phyloP scores from a whole-genome alignment of 768 basidiomycete species.

The Melanogaster broomeanus region DNA sequence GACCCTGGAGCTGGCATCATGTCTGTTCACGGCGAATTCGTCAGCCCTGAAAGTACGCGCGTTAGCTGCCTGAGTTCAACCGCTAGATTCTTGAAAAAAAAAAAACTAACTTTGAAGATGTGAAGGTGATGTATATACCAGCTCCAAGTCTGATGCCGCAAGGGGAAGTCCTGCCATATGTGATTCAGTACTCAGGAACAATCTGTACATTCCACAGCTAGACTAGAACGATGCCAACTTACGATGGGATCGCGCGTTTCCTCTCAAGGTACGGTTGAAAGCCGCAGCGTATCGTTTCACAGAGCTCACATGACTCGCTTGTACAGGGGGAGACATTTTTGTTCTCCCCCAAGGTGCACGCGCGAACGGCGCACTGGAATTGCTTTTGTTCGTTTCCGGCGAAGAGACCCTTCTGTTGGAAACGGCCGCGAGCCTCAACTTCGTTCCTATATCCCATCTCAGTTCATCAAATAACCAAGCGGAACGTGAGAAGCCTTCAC shows the following conservation, averaged over 20 bases:
- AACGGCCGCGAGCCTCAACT: constrained; percentile 15
- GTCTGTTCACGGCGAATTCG: constrained; percentile 13
- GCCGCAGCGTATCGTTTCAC: constrained; percentile 22
- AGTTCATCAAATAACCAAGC: background rate
- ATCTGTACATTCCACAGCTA: too few relatives aligned
- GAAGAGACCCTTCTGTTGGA: background rate
- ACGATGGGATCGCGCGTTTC: constrained; percentile 15
- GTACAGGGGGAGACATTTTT: constrained; percentile 17
- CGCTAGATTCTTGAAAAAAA: background rate
- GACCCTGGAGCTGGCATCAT: constrained; percentile 8
- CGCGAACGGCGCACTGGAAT: constrained; percentile 22
- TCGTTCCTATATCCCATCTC: constrained; percentile 7
- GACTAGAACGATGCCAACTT: background rate
- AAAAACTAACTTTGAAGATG: constrained; percentile 24
- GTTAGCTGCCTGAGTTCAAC: background rate
- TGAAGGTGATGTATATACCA: constrained; percentile 22
- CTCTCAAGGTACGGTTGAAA: constrained; percentile 22
- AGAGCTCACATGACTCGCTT: constrained; percentile 13
- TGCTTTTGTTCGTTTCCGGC: constrained; percentile 25
- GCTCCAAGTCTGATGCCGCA: constrained; percentile 28
- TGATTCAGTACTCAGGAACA: too few relatives aligned
- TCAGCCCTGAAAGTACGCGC: constrained; percentile 15
- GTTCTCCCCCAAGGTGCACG: constrained; percentile 22
- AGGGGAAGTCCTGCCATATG: constrained; percentile 5
- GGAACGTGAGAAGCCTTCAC: background rate